A percentile compares a stretch with the other conserved stretches of the same genome.
phyloP scores from a whole-genome alignment of 768 basidiomycete genomes.

The Boletus subcaerulescens region DNA sequence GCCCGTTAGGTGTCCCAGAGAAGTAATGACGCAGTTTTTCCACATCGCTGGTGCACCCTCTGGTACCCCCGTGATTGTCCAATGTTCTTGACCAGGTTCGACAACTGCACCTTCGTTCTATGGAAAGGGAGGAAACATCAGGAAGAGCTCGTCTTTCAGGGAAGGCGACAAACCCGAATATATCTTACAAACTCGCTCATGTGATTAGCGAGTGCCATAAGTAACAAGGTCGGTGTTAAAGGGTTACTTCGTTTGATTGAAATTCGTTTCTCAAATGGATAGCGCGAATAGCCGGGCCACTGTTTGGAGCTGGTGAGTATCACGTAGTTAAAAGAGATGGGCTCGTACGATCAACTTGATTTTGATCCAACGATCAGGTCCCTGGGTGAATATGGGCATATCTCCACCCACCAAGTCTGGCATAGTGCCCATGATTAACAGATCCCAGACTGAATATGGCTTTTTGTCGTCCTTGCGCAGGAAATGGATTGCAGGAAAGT shows the following conservation, averaged over 20 bases:
- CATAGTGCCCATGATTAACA: slow-evolving; percentile 21
- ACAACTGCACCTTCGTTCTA: slow-evolving; percentile 28
- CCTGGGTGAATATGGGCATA: slow-evolving; percentile 19
- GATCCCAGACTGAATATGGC: slow-evolving; percentile 28
- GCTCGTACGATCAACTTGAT: slow-evolving; percentile 34
- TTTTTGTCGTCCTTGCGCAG: slow-evolving; percentile 18
- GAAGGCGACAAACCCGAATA: slow-evolving; percentile 29
- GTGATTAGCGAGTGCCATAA: slow-evolving; percentile 30
- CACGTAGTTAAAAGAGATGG: not conserved
- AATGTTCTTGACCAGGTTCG: slow-evolving; percentile 38
- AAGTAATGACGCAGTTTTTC: slow-evolving; percentile 37
- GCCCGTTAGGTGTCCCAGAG: slow-evolving; percentile 39
- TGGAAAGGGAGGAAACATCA: not conserved
- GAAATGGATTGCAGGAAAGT: slow-evolving; percentile 33
- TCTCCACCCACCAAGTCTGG: slow-evolving; percentile 24
- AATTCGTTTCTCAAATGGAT: slow-evolving; percentile 38
- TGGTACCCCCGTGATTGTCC: slow-evolving; percentile 30
- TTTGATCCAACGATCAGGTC: slow-evolving; percentile 31
- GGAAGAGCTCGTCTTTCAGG: not conserved
- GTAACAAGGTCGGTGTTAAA: slow-evolving; percentile 31
- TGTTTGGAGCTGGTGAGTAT: slow-evolving; percentile 16
- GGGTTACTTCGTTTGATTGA: slow-evolving; percentile 30
- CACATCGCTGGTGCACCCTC: slow-evolving; percentile 22
- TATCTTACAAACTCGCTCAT: slow-evolving; percentile 31
- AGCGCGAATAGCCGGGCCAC: slow-evolving; percentile 50